Percentiles rank a stretch among this genome's conserved stretches.
These are phyloP conservation scores for Harringtonia aguacate DNA, from an alignment of 2,329 filamentous ascomycete genomes.

Conservation along the genomic window DNA sequence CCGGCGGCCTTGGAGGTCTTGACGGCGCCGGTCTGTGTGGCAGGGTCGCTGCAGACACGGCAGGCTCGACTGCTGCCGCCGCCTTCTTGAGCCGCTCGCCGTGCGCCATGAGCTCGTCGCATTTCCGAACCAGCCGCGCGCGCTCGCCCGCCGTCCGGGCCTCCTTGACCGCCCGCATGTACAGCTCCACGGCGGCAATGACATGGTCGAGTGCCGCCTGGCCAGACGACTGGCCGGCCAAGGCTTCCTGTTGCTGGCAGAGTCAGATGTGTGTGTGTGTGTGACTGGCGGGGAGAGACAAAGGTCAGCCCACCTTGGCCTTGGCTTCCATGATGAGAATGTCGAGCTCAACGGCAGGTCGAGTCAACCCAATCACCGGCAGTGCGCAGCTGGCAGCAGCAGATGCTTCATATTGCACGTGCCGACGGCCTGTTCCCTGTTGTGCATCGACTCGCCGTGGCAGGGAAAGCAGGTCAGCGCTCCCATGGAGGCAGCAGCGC, in stretches of 20 bases:
- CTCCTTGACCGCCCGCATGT: conserved; percentile 64
- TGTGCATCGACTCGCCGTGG: no score
- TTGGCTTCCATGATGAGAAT: conserved; percentile 7
- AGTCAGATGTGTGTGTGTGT: no score
- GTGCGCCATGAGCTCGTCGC: conserved; percentile 55
- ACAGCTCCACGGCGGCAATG: conserved; percentile 67
- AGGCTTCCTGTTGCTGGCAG: not conserved
- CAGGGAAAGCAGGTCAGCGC: no score
- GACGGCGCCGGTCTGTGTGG: no score
- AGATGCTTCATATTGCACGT: no score
- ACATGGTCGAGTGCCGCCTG: conserved; percentile 62
- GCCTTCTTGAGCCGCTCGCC: conserved; percentile 65
- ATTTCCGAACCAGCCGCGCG: conserved; percentile 54
- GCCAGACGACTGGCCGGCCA: conserved; percentile 4
- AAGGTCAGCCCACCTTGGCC: not conserved
- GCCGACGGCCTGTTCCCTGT: no score
- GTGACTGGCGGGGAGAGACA: no score
- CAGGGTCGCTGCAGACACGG: conserved; percentile 3
- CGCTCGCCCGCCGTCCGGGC: conserved; percentile 53
- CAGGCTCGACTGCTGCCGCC: not conserved
- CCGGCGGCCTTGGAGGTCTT: not conserved
- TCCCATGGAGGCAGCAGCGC: no score
- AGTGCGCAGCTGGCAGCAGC: no score
- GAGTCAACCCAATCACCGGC: not conserved
- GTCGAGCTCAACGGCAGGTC: no score